Conservation (phyloP, 2,329 filamentous ascomycete genomes). For the Colletotrichum sojae region DNA sequence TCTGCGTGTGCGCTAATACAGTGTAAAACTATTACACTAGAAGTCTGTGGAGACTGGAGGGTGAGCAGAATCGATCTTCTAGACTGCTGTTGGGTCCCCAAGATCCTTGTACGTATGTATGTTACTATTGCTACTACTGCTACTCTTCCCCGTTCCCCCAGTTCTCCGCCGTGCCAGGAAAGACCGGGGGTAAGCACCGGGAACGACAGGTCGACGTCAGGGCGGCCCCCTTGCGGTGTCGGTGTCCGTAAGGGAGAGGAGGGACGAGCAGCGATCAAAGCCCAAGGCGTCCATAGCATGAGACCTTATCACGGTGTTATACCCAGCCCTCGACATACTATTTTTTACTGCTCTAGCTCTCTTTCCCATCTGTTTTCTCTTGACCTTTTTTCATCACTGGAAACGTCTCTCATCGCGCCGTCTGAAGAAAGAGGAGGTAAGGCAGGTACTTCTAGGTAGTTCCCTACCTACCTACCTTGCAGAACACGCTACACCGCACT, state of each 20-base stretch:
- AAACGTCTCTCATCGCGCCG: too few species aligned
- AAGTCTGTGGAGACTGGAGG: too few species aligned
- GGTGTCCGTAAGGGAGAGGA: conserved; percentile 4
- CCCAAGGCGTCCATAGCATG: background rate
- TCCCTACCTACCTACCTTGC: background rate
- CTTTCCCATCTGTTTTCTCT: background rate
- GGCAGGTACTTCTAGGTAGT: too few species aligned
- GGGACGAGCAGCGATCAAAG: conserved; percentile 12
- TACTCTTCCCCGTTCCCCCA: conserved; percentile 20
- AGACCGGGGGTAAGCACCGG: conserved; percentile 9
- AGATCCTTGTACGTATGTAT: too few species aligned
- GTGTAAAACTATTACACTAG: too few species aligned
- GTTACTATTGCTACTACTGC: too few species aligned
- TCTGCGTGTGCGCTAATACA: too few species aligned
- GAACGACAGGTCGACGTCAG: background rate
- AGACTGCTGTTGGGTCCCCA: too few species aligned
- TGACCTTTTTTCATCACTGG: background rate
- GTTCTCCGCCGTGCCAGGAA: conserved; percentile 20
- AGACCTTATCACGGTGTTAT: conserved; percentile 1
- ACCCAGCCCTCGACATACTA: conserved; percentile 4
- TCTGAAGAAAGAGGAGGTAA: too few species aligned
- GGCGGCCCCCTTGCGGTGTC: background rate
- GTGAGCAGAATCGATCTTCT: too few species aligned
- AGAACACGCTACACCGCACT: conserved; percentile 3
- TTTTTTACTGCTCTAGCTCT: background rate